Percentiles rank a stretch among this genome's conserved stretches.
phyloP scores from a whole-genome alignment of 768 basidiomycete species.

The Candolleomyces aberdarensis region DNA sequence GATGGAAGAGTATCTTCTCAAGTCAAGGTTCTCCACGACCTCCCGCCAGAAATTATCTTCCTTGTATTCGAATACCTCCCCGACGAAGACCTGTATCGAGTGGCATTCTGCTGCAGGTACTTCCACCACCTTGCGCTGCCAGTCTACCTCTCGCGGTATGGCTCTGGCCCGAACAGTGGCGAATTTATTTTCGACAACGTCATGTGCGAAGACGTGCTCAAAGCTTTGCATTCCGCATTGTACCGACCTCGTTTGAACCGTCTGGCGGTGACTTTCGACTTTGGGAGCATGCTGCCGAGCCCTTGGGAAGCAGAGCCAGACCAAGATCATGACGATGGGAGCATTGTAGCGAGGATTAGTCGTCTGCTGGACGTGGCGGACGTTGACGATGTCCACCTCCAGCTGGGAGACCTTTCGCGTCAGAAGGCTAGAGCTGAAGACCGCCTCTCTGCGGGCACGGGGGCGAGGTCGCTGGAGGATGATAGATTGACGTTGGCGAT shows the following conservation, averaged over 20 bases:
- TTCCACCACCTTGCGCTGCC: slow-evolving; percentile 25
- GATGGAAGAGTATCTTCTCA: no score
- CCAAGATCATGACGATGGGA: no score
- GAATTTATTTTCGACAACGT: slow-evolving; percentile 19
- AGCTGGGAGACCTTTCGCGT: neutral
- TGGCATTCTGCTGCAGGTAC: slow-evolving; percentile 19
- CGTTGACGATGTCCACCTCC: neutral
- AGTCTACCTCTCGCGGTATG: slow-evolving; percentile 20
- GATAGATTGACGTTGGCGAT: neutral
- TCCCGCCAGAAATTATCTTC: slow-evolving; percentile 30
- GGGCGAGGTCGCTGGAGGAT: neutral
- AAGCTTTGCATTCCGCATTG: slow-evolving; percentile 16
- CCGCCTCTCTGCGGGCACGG: neutral
- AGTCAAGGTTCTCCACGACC: slow-evolving; percentile 11
- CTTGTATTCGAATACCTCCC: slow-evolving; percentile 17
- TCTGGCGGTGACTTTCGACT: slow-evolving; percentile 9
- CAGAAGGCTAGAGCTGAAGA: neutral
- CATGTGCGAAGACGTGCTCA: slow-evolving; percentile 15
- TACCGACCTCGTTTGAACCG: slow-evolving; percentile 16
- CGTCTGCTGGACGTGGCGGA: neutral
- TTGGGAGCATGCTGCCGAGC: neutral
- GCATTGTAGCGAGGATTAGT: neutral
- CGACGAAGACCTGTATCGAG: slow-evolving; percentile 17
- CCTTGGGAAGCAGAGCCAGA: neutral
- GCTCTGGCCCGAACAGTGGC: slow-evolving; percentile 13